Evolutionary conservation across 805 yeast genomes (phyloP).

Genomic region (Lachancea kluyveri): DNA sequence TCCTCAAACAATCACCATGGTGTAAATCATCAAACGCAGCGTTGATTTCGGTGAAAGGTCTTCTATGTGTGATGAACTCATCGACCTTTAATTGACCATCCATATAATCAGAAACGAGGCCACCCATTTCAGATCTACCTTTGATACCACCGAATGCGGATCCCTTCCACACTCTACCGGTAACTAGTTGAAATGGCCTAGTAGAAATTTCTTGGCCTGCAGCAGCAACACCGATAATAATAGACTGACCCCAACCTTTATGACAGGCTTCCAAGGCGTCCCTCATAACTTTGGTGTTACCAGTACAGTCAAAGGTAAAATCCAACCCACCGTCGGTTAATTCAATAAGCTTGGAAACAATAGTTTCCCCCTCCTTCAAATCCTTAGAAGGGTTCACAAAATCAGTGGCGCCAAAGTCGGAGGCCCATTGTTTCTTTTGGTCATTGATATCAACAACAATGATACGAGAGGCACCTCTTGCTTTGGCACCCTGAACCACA

Average conservation of each 20-base stretch:
- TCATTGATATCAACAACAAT: conserved; percentile 86
- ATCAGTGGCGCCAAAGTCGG: conserved; percentile 90
- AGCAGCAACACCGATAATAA: conserved; percentile 97
- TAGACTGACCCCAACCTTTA: conserved; percentile 98
- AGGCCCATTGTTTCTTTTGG: conserved; percentile 78
- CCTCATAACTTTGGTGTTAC: conserved; percentile 93
- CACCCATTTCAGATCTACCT: conserved; percentile 94
- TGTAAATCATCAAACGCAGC: conserved; percentile 93
- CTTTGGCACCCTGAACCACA: conserved; percentile 90
- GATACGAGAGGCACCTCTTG: conserved; percentile 73
- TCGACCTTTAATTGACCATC: conserved; percentile 80
- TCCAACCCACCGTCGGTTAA: conserved; percentile 97
- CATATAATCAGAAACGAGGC: conserved; percentile 79
- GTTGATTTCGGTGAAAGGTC: conserved; percentile 70
- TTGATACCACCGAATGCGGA: conserved; percentile 99
- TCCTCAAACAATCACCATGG: conserved; percentile 88
- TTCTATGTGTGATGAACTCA: conserved; percentile 92
- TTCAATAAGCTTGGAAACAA: conserved; percentile 78
- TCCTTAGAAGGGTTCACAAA: conserved; percentile 74
- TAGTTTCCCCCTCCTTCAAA: conserved; percentile 64
- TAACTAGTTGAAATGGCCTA: conserved; percentile 97
- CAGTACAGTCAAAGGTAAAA: conserved; percentile 96
- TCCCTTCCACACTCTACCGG: conserved; percentile 98
- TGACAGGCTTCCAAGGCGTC: conserved; percentile 94
- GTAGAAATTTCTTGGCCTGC: conserved; percentile 96